phyloP scores from a whole-genome alignment of 1,284 basidiomycete genomes.

The Tetrapyrgos nigripes region DNA sequence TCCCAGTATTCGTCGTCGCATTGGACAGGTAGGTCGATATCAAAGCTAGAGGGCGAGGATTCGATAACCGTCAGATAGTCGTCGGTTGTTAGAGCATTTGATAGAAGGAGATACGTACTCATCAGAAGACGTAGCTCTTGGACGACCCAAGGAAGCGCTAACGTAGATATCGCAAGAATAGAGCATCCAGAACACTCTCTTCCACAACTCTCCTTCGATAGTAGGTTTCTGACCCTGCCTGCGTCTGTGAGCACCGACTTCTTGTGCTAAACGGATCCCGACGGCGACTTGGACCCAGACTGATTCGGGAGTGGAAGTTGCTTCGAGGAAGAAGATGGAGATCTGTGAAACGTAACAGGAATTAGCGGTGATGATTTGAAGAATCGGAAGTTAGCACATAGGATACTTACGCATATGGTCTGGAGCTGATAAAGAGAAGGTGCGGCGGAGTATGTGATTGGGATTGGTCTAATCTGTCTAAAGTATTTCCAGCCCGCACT shows the following conservation, averaged over 20 bases:
- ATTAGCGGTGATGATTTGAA: not conserved
- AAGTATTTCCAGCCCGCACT: constrained; percentile 64
- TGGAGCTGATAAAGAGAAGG: constrained; percentile 65
- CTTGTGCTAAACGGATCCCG: not conserved
- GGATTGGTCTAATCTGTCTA: constrained; percentile 51
- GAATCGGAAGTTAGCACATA: constrained; percentile 12
- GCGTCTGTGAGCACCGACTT: constrained; percentile 1
- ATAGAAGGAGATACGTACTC: not conserved
- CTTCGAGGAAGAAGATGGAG: constrained; percentile 2
- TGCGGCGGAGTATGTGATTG: constrained; percentile 49
- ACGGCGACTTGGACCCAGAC: not conserved
- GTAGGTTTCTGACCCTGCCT: not conserved
- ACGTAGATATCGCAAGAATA: constrained; percentile 2
- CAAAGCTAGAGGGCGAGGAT: constrained; percentile 9
- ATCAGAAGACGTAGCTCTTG: not conserved
- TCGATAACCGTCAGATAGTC: not conserved
- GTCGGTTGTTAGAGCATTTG: too few species aligned
- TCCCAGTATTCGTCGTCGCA: constrained; percentile 21
- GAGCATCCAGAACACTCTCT: constrained; percentile 8
- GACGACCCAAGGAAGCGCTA: constrained; percentile 3
- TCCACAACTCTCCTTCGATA: constrained; percentile 6
- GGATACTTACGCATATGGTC: constrained; percentile 34
- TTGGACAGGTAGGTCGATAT: constrained; percentile 14
- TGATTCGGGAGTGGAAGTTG: constrained; percentile 16
- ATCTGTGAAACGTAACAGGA: not conserved